Conservation (phyloP, 1,139 yeast species). For the Keqinozyma sinolaborantium region DNA sequence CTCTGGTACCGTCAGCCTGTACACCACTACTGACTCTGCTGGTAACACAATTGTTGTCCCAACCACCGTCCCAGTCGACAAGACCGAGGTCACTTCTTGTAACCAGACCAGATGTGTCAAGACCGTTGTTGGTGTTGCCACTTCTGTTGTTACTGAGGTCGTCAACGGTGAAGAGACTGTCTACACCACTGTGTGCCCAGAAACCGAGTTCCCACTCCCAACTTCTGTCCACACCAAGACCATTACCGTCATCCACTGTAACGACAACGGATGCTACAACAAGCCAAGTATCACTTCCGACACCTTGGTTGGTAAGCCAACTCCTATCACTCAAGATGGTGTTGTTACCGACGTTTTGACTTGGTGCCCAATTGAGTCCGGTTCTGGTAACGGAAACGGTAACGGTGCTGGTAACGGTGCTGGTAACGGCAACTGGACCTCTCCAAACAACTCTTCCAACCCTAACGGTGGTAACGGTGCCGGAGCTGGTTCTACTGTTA, state of each 20-base stretch:
- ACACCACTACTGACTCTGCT: conserved; percentile 4
- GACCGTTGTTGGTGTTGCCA: conserved; percentile 8
- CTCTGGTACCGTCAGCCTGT: conserved; percentile 6
- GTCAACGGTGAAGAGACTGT: too few species aligned
- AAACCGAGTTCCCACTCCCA: conserved; percentile 16
- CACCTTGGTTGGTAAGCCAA: conserved; percentile 18
- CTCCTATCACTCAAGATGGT: conserved; percentile 32
- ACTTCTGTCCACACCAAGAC: conserved; percentile 19
- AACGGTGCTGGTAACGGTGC: conserved; percentile 32
- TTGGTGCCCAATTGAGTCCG: too few species aligned
- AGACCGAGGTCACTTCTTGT: conserved; percentile 29
- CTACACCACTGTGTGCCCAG: too few species aligned
- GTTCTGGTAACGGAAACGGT: too few species aligned
- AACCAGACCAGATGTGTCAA: too few species aligned
- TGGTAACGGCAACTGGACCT: conserved; percentile 27
- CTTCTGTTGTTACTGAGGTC: conserved; percentile 13
- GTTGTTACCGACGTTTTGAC: conserved; percentile 14
- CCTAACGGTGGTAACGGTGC: conserved; percentile 41
- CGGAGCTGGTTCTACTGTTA: conserved; percentile 26
- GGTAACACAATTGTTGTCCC: too few species aligned
- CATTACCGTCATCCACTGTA: conserved; percentile 45
- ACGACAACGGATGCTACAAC: conserved; percentile 25
- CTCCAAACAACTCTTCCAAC: conserved; percentile 17
- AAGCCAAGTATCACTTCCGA: conserved; percentile 15
- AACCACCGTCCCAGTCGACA: conserved; percentile 27